Evolutionary conservation across 2,329 filamentous ascomycete species (phyloP).

Genomic region (Acrodontium crateriforme): DNA sequence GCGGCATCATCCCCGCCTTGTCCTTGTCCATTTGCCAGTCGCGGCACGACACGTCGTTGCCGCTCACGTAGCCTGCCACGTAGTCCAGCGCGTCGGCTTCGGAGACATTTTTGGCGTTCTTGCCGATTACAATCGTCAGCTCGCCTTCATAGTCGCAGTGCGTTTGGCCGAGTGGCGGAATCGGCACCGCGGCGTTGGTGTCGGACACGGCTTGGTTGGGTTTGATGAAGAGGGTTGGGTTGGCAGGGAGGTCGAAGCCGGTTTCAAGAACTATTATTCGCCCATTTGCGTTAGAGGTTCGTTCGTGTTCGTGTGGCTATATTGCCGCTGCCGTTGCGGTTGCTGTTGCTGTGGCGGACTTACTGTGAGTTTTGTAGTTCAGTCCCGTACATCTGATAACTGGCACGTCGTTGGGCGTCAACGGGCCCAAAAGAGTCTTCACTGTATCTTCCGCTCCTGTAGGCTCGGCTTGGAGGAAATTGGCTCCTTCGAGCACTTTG

Average conservation of each 20-base stretch:
- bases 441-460: constrained; percentile 42
- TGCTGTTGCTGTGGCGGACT: too few species aligned
- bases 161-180: constrained; percentile 52
- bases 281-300: neutral
- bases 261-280: constrained; percentile 27
- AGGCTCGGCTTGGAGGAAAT: constrained; percentile 32
- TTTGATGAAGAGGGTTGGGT: constrained; percentile 63
- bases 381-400: constrained; percentile 46
- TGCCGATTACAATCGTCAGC: constrained; percentile 59
- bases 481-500: constrained; percentile 36
- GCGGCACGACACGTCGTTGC: constrained; percentile 69
- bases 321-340: too few species aligned
- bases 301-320: neutral
- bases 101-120: constrained; percentile 49
- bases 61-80: constrained; percentile 60
- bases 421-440: constrained; percentile 39
- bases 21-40: constrained; percentile 39
- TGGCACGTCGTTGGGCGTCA: constrained; percentile 38
- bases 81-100: constrained; percentile 53
- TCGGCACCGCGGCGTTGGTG: constrained; percentile 51
- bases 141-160: constrained; percentile 69
- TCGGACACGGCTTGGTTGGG: constrained; percentile 52
- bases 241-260: constrained; percentile 54
- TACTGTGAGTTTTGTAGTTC: constrained; percentile 44
- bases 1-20: constrained; percentile 37